Conservation (phyloP, 83 land plant genomes). For the Picea engelmannii region DNA sequence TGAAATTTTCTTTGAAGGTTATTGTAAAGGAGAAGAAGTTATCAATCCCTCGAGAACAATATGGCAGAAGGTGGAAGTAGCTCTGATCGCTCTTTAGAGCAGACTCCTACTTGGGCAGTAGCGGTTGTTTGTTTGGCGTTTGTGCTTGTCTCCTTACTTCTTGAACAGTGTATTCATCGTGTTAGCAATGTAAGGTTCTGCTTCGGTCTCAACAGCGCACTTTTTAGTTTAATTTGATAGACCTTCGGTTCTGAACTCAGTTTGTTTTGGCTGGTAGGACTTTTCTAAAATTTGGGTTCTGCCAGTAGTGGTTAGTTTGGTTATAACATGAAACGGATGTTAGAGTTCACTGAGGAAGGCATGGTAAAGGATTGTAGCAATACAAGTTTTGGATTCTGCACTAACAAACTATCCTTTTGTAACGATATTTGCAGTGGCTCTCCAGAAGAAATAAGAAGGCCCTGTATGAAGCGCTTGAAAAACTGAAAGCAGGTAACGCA, state of each 20-base stretch:
- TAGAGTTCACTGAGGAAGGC: no score
- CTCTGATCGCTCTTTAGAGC: no score
- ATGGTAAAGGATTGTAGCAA: neutral
- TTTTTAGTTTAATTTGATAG: no score
- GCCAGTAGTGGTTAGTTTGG: no score
- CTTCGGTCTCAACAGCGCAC: no score
- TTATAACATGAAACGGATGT: no score
- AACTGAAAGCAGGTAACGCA: constrained; percentile 40
- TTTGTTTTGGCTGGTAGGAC: neutral
- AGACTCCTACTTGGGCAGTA: constrained; percentile 46
- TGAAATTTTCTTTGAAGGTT: no score
- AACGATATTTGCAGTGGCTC: constrained; percentile 22
- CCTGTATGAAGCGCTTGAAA: constrained; percentile 37
- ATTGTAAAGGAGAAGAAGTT: no score
- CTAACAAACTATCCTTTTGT: neutral
- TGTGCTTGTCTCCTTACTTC: constrained; percentile 41
- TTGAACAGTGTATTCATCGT: constrained; percentile 49
- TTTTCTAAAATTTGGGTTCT: no score
- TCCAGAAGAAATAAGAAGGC: constrained; percentile 26
- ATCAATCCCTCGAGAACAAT: no score
- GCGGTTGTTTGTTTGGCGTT: constrained; percentile 50
- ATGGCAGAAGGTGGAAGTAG: no score
- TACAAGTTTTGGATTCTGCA: neutral
- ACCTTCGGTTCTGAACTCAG: neutral
- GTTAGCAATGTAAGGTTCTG: constrained; percentile 33